Evolutionary conservation across 306 rosid genomes (phyloP), one percentile per base, ranked within the genome.

Genomic region (Mimosa pudica): DNA sequence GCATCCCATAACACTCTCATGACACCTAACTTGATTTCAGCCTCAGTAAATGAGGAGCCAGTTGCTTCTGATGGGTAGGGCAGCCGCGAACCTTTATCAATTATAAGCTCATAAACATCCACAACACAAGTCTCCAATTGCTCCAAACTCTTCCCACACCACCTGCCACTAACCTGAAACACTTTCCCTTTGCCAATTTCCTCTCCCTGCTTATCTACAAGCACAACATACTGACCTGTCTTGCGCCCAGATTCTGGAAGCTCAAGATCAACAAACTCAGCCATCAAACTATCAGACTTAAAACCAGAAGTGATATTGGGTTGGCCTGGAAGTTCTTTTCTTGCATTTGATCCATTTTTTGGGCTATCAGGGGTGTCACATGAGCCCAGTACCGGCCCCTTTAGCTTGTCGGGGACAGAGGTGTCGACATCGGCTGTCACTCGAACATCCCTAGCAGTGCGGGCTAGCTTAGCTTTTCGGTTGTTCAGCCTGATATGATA

Each of bases 391-490:
- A 83, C 78, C 7, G 82, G 81, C 65, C 76, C 88, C 61, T 81
- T 85, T 84, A 75, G 94, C 84, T 82, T 90, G 79, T 90, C 97
- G 42, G 82, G 78, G 70, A 79, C 76, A 16, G 88, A 77, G 80
- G 52, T 61, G 33, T 87, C 98, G 16, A 49, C 85, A 77, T 87
- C 94, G 10, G 75, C 83, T 66, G 82, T 77, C 41, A 86, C 79
- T 30, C 84, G 94, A 74, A 85, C 87, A 79, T 92, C 97, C 78
- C 78, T 91, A 61, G 92, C 96, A 0, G 96, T 84, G 20, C 96
- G 94, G 60, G 98, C 99, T 51, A 95, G 88, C 90, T 91, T 93
- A 32, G 98, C 99, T 79, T 95, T 91, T 81, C 98, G 90, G 75
- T 95, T 95, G 81, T 95, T 95, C 89, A 95, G 85, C 99, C 98